Percentiles rank a stretch among this genome's conserved stretches.
phyloP scores from a whole-genome alignment of 2,329 filamentous ascomycete genomes.

The Fusarium anthophilum region DNA sequence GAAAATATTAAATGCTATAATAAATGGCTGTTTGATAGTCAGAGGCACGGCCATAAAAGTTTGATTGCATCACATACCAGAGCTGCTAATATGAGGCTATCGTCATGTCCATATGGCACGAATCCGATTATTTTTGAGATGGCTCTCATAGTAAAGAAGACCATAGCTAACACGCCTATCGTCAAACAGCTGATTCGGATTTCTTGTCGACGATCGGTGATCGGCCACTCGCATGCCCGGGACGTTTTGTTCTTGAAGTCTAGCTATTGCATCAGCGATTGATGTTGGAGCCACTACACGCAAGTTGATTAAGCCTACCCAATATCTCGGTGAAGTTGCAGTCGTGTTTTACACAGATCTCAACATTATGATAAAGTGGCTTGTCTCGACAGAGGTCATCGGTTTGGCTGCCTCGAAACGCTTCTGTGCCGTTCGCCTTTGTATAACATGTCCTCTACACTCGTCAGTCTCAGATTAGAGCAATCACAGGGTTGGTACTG shows the following conservation, averaged over 20 bases:
- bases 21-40: background rate
- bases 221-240: background rate
- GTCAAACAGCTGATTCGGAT: background rate
- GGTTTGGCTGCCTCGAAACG: background rate
- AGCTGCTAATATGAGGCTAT: background rate
- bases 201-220: background rate
- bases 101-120: background rate
- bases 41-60: fast-evolving
- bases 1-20: background rate
- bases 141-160: background rate
- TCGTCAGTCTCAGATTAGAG: background rate
- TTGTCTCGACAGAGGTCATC: background rate
- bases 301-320: fast-evolving
- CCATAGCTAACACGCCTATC: background rate
- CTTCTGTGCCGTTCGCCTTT: background rate
- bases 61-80: background rate
- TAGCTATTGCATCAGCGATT: background rate
- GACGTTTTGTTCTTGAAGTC: background rate
- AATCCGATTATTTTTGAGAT: background rate
- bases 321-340: background rate
- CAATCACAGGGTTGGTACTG: fast-evolving
- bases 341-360: background rate
- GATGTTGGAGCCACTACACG: fast-evolving
- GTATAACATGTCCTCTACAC: background rate
- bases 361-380: background rate